phyloP scores from a whole-genome alignment of 768 basidiomycete genomes.

The Saitozyma sp. region DNA sequence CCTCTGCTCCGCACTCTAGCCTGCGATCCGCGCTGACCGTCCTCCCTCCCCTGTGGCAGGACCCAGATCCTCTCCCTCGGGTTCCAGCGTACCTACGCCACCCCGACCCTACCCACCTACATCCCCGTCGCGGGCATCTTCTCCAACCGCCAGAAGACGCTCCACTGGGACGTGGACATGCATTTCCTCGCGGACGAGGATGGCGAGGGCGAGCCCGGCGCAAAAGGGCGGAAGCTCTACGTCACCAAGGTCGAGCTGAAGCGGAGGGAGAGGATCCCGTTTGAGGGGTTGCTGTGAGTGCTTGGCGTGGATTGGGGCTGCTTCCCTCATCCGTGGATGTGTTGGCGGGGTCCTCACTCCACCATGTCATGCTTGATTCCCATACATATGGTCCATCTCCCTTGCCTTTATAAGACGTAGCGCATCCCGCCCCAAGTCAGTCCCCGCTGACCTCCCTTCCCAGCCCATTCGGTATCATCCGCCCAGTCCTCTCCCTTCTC shows the following conservation, averaged over 20 bases:
- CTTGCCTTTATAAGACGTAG: too few relatives aligned
- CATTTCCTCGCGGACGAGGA: slow-evolving; percentile 9
- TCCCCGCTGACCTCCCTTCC: too few relatives aligned
- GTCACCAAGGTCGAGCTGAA: slow-evolving; percentile 28
- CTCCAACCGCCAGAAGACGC: background rate
- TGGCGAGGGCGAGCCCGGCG: slow-evolving; percentile 12
- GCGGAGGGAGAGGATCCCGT: slow-evolving; percentile 7
- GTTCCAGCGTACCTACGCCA: slow-evolving; percentile 18
- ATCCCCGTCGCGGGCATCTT: slow-evolving; percentile 13
- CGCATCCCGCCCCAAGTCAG: too few relatives aligned
- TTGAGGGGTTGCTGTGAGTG: slow-evolving; percentile 31
- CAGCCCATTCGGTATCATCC: slow-evolving; percentile 28
- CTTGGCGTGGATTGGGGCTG: background rate
- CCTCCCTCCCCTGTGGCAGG: background rate
- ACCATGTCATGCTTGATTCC: too few relatives aligned
- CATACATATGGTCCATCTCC: too few relatives aligned
- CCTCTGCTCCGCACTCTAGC: too few relatives aligned
- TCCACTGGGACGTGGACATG: slow-evolving; percentile 3
- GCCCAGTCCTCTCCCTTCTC: slow-evolving; percentile 21
- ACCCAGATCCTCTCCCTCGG: slow-evolving; percentile 15
- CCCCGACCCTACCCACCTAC: slow-evolving; percentile 19
- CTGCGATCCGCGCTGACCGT: too few relatives aligned
- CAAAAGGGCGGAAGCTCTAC: slow-evolving; percentile 15
- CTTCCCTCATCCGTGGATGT: too few relatives aligned
- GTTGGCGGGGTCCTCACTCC: too few relatives aligned